Base-by-base conservation (phyloP, 192 early-diverging fungal genomes). In the Rhizophagus prolifer region DNA sequence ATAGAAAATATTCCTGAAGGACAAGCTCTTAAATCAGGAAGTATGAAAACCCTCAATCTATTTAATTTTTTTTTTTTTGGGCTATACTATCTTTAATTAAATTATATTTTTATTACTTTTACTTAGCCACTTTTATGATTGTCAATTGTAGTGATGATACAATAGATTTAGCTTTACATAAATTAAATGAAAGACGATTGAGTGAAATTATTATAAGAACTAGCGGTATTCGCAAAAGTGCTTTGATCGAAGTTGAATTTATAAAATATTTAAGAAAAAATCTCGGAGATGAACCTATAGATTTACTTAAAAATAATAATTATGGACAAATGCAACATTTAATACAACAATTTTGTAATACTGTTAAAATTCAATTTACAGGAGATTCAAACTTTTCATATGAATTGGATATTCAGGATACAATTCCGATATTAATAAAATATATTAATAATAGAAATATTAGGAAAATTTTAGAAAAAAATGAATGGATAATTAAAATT, bases 401-500 rank as follows among this genome's bases (percentile, higher is more conserved):
- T 25, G 68, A 50, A 47, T 47, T 26, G 1, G 68, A 70, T 70
- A 23, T 70, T 26, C 36, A 70, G 25, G 9, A 13, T 28, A 16
- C 26, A 14, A 12, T 9, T 25, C 68, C 68, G 0, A 12, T 9
- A 26, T 7, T 70, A 21, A 70, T 0, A 12, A 9, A 70, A 46
- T 70, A 70, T 50, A 25, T 70, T 30, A 70, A 12, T 26, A 13
- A 44, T 10, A 6, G 1, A 44, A 2, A 0, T 19, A 19, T 6
- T 79, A 50, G 50, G 77, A 36, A 86, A 79, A 28, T 80, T 76
- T 30, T 81, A 81, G 76, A 82, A 83, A 14, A 79, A 74, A 13
- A 78, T 84, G 31, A 82, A 82, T 85, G 82, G 85, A 31, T 77
- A 79, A 60, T 88, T 85, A 70, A 75, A 84, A 1, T 82, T 81